Percentiles rank a stretch among this genome's conserved stretches.
Conservation (phyloP, 495 filamentous ascomycete species). For the Annulohypoxylon stygium region DNA sequence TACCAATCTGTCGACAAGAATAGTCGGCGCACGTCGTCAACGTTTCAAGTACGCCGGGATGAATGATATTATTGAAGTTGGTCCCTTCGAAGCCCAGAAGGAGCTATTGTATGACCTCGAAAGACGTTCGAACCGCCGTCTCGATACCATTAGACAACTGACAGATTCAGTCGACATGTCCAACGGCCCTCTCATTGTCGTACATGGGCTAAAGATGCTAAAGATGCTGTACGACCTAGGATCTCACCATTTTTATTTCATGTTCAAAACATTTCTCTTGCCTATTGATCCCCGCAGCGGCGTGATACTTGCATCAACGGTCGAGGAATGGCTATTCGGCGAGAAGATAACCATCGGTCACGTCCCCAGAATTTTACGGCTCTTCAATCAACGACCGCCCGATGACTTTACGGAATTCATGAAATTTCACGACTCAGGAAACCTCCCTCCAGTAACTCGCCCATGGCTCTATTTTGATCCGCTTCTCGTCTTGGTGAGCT, state of each 20-base stretch:
- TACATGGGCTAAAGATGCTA: not conserved
- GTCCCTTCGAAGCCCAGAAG: not conserved
- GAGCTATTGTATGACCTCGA: not conserved
- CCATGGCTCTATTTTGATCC: too few relatives aligned
- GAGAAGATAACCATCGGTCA: constrained; percentile 6
- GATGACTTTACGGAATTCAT: not conserved
- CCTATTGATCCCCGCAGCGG: not conserved
- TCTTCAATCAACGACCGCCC: not conserved
- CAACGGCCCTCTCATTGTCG: not conserved
- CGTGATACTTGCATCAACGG: not conserved
- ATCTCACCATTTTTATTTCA: not conserved
- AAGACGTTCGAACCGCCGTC: not conserved
- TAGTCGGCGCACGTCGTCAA: not conserved
- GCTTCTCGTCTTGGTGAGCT: not conserved
- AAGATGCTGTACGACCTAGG: constrained; percentile 8
- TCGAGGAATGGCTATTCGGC: constrained; percentile 19
- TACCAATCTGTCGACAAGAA: not conserved
- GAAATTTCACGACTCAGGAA: not conserved
- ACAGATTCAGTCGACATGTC: not conserved
- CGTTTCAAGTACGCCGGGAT: not conserved
- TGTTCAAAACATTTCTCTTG: not conserved
- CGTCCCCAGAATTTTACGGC: not conserved
- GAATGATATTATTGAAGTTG: constrained; percentile 7
- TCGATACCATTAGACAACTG: not conserved
- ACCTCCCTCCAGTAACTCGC: too few relatives aligned